phyloP scores from a whole-genome alignment of 345 rosid species.

The Hibiscus trionum region DNA sequence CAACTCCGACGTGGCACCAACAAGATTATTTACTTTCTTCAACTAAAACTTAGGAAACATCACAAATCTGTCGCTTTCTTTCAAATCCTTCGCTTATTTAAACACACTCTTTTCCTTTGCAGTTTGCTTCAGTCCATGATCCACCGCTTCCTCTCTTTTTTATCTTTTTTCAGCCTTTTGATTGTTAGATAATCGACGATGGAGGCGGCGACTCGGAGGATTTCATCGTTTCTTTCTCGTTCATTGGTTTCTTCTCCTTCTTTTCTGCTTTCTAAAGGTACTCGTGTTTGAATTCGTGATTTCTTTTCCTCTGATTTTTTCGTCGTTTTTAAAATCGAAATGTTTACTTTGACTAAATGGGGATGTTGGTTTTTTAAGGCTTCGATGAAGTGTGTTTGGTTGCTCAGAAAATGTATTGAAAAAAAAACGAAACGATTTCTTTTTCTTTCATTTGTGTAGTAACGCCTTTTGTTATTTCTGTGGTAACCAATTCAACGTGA shows the following conservation, averaged over 20 bases:
- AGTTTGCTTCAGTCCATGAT: not conserved
- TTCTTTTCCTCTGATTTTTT: not conserved
- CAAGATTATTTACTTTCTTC: too few relatives aligned
- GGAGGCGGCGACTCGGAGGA: conserved; percentile 48
- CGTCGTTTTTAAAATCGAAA: too few relatives aligned
- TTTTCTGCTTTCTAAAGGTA: conserved; percentile 29
- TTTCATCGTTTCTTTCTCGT: conserved; percentile 48
- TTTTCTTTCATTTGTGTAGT: too few relatives aligned
- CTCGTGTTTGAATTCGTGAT: not conserved
- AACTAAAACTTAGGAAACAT: too few relatives aligned
- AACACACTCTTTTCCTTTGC: not conserved
- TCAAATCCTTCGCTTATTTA: too few relatives aligned
- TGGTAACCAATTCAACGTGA: not conserved
- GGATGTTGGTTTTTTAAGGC: not conserved
- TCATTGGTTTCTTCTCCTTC: conserved; percentile 30
- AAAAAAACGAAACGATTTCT: not conserved
- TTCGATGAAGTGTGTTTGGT: not conserved
- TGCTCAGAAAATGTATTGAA: not conserved
- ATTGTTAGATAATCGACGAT: not conserved
- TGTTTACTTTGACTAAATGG: too few relatives aligned
- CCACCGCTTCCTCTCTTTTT: not conserved
- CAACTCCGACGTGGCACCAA: too few relatives aligned
- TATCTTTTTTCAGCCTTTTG: too few relatives aligned
- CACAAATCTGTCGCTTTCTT: too few relatives aligned
- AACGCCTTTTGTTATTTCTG: not conserved